These are phyloP conservation scores for Aureobasidium sp. DNA, from an alignment of 2,329 filamentous ascomycete genomes.

Conservation along the genomic window DNA sequence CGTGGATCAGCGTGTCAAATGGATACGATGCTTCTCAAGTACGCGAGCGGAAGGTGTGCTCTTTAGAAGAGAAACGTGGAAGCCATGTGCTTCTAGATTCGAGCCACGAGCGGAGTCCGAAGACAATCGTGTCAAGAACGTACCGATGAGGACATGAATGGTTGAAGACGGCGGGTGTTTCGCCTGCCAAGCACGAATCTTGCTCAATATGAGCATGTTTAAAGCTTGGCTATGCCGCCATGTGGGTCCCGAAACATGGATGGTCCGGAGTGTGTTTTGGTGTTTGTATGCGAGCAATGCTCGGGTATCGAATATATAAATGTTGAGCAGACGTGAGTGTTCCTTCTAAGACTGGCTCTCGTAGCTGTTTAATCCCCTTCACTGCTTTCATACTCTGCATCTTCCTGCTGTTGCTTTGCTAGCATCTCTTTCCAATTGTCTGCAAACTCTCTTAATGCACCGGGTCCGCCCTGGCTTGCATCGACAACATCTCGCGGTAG, in stretches of 20 bases:
- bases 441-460: slow-evolving; percentile 63
- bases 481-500: slow-evolving; percentile 86
- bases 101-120: neutral
- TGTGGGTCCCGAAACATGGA: slow-evolving; percentile 9
- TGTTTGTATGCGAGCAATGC: neutral
- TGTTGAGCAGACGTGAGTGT: neutral
- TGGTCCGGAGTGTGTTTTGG: neutral
- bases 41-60: neutral
- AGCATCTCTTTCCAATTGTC: slow-evolving; percentile 41
- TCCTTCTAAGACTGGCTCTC: neutral
- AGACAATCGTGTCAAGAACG: neutral
- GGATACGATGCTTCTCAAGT: neutral
- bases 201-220: slow-evolving; percentile 11
- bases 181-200: slow-evolving; percentile 5
- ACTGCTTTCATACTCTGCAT: slow-evolving; percentile 26
- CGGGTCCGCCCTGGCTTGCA: slow-evolving; percentile 51
- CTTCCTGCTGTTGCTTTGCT: slow-evolving; percentile 31
- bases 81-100: slow-evolving; percentile 1
- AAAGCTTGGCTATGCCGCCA: neutral
- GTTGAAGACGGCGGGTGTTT: neutral
- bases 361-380: slow-evolving; percentile 18
- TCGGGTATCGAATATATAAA: neutral
- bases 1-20: neutral
- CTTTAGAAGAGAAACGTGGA: neutral
- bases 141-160: neutral